Conservation (phyloP, 2,329 filamentous ascomycete genomes). For the Davidsoniella virescens region DNA sequence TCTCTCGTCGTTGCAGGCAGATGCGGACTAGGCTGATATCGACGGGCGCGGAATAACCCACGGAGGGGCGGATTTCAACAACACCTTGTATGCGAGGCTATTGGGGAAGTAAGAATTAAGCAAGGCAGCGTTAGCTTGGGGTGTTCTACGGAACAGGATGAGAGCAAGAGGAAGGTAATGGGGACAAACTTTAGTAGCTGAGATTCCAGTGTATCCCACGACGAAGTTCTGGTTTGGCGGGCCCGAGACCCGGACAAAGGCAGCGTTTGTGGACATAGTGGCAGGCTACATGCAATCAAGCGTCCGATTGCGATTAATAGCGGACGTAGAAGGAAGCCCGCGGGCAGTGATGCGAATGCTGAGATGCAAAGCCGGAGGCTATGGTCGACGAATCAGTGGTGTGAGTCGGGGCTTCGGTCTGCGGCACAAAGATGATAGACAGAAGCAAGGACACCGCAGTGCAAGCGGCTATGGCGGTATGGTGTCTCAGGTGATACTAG, state of each 20-base stretch:
- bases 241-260: constrained; percentile 89
- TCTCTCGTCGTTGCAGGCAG: constrained; percentile 82
- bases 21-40: constrained; percentile 86
- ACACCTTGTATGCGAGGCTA: constrained; percentile 95
- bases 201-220: constrained; percentile 94
- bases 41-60: constrained; percentile 77
- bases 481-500: too few species aligned
- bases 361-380: too few species aligned
- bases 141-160: background rate
- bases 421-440: too few species aligned
- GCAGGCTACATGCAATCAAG: too few species aligned
- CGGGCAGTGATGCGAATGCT: too few species aligned
- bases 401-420: too few species aligned
- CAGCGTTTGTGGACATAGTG: constrained; percentile 23
- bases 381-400: too few species aligned
- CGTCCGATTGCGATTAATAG: too few species aligned
- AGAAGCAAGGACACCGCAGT: too few species aligned
- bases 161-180: background rate
- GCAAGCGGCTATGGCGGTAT: too few species aligned
- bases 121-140: background rate
- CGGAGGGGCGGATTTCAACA: constrained; percentile 81
- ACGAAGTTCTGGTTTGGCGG: constrained; percentile 94
- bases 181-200: constrained; percentile 66
- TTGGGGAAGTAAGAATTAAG: background rate
- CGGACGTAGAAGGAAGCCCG: too few species aligned